phyloP scores from a whole-genome alignment of 2,329 filamentous ascomycete genomes.

The Penicillium sp. region DNA sequence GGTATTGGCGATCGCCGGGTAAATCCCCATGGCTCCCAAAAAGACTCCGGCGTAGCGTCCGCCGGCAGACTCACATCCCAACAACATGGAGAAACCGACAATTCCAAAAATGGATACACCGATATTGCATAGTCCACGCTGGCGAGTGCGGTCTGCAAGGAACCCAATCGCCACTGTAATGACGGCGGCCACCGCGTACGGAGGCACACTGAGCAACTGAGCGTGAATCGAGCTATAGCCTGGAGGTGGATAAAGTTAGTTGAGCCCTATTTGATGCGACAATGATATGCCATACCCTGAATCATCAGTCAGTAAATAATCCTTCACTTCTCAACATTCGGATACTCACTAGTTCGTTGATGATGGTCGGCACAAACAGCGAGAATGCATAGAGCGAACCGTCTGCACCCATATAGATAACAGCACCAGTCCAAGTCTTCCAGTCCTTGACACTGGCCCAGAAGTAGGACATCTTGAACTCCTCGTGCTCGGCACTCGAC shows the following conservation, averaged over 20 bases:
- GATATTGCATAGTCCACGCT: slow-evolving; percentile 78
- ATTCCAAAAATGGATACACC: slow-evolving; percentile 64
- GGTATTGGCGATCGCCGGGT: slow-evolving; percentile 79
- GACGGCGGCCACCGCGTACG: slow-evolving; percentile 66
- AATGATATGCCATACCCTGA: neutral
- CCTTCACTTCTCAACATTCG: neutral
- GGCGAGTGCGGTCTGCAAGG: slow-evolving; percentile 66
- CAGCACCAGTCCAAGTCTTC: slow-evolving; percentile 72
- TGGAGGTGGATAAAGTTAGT: slow-evolving; percentile 4
- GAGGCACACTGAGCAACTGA: slow-evolving; percentile 69
- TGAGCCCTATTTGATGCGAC: neutral
- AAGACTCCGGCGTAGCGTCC: slow-evolving; percentile 82
- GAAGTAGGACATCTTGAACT: slow-evolving; percentile 67
- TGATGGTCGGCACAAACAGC: slow-evolving; percentile 67
- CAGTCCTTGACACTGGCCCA: slow-evolving; percentile 70
- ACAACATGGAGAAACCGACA: slow-evolving; percentile 71
- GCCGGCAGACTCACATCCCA: slow-evolving; percentile 56
- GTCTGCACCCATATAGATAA: slow-evolving; percentile 72
- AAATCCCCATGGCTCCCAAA: slow-evolving; percentile 79
- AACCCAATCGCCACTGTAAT: slow-evolving; percentile 67
- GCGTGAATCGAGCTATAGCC: slow-evolving; percentile 58
- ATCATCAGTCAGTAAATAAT: slow-evolving; percentile 2
- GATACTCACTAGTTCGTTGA: slow-evolving; percentile 49
- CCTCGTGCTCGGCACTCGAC: slow-evolving; percentile 66
- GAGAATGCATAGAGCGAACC: slow-evolving; percentile 54